phyloP scores from a whole-genome alignment of 2,329 filamentous ascomycete genomes.

The Clarireedia sp. region DNA sequence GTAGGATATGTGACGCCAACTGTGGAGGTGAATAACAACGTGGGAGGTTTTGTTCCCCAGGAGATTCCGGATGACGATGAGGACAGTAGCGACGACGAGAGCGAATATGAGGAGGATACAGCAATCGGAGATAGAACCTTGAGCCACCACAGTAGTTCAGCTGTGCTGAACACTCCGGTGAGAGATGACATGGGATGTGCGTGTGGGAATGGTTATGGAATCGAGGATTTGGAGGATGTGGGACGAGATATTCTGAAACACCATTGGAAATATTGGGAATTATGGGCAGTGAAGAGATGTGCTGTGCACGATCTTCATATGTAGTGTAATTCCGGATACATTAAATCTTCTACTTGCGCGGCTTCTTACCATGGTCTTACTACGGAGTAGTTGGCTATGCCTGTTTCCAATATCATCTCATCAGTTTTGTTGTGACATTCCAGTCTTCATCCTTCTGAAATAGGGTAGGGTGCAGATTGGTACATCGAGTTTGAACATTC shows the following conservation, averaged over 20 bases:
- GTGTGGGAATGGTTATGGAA: slow-evolving; percentile 1
- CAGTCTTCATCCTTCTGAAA: too few relatives aligned
- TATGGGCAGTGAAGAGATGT: slow-evolving; percentile 10
- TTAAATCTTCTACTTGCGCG: too few relatives aligned
- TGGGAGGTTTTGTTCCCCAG: background rate
- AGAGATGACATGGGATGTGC: slow-evolving; percentile 3
- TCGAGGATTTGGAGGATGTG: background rate
- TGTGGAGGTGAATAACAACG: background rate
- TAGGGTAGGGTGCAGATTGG: too few relatives aligned
- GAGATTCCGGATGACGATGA: background rate
- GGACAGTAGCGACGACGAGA: background rate
- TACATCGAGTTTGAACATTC: too few relatives aligned
- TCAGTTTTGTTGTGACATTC: too few relatives aligned
- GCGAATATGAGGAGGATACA: slow-evolving; percentile 2
- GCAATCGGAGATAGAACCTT: slow-evolving; percentile 1
- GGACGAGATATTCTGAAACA: background rate
- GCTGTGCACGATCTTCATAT: background rate
- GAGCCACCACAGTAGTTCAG: slow-evolving; percentile 8
- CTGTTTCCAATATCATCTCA: too few relatives aligned
- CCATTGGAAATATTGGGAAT: slow-evolving; percentile 10
- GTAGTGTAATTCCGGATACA: background rate
- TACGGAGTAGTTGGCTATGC: background rate
- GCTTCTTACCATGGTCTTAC: background rate
- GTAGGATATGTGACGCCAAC: slow-evolving; percentile 44
- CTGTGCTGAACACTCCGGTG: background rate